Base-by-base conservation (phyloP, 495 filamentous ascomycete species). In the Thozetella sp. region DNA sequence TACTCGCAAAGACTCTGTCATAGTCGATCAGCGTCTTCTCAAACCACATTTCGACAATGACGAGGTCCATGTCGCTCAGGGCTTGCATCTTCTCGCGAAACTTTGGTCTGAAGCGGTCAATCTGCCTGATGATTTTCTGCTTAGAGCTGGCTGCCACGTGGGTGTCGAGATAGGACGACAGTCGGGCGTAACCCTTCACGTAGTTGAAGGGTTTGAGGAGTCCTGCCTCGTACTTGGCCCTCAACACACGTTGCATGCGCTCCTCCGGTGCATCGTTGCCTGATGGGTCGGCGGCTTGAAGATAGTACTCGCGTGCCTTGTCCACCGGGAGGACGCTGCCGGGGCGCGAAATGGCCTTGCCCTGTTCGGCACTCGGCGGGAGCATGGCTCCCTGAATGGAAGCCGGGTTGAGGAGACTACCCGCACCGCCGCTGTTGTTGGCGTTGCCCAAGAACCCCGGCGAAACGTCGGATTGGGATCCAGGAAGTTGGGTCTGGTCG, bases 1-100 rank as follows among this genome's bases (percentile, higher is more conserved):
- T 98, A 72, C 92, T 96, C 13, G 95, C 96, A 76, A 99, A 99
- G 11, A 99, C 92, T 40, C 95, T 91, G 70, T 99, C 95, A 65
- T 97, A 97, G 68, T 97, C 95, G 87, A 98, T 92, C 59, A 99
- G 76, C 51, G 87, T 93, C 55, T 88, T 85, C 69, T 99, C 95
- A 66, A 99, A 97, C 94, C 95, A 97, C 90, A 97, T 96, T 71
- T 99, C 95, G 53, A 97, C 94, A 51, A 92, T 83, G 6, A 97
- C 89, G 12, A 99, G 83, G 70, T 98, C 90, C 67, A 96, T 88
- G 75, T 97, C 94, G 15, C 90, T 97, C 64, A 98, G 76, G 27
- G 79, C 85, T 63, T 97, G 92, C 77, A 96, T 94, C 70, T 93
- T 90, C 69, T 98, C 96, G 57, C 95, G 87, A 72, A 99, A 98